phyloP scores from a whole-genome alignment of 2,329 filamentous ascomycete genomes.

The Clonostachys sp. region DNA sequence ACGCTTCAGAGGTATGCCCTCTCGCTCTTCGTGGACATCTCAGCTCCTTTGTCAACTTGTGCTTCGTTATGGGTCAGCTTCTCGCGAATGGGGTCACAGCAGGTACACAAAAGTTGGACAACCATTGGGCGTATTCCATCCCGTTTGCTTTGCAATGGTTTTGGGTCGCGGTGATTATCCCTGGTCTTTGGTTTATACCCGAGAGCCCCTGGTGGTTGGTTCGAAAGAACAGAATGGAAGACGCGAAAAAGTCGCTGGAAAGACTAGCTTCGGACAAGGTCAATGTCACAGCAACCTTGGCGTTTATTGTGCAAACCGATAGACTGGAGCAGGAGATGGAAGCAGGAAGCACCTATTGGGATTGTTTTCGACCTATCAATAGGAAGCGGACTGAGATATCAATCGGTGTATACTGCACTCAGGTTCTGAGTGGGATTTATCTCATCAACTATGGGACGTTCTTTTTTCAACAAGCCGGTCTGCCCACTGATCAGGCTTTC shows the following conservation, averaged over 20 bases:
- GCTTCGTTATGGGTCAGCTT: constrained; percentile 59
- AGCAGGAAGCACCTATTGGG: constrained; percentile 20
- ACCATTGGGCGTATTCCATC: constrained; percentile 3
- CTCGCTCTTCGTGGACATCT: constrained; percentile 51
- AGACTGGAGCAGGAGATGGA: constrained; percentile 35
- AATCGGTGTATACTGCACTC: constrained; percentile 24
- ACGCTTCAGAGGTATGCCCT: constrained; percentile 58
- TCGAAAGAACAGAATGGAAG: constrained; percentile 18
- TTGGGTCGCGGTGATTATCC: constrained; percentile 16
- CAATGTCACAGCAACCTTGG: constrained; percentile 32
- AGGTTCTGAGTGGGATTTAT: constrained; percentile 24
- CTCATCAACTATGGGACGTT: constrained; percentile 29
- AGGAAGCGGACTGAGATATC: constrained; percentile 33
- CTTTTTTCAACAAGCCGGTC: constrained; percentile 35
- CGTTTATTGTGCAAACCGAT: constrained; percentile 53
- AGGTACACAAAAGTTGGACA: constrained; percentile 21
- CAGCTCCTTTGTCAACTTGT: constrained; percentile 57
- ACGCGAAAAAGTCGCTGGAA: constrained; percentile 19
- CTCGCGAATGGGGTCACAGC: constrained; percentile 43
- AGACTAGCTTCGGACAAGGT: constrained; percentile 26
- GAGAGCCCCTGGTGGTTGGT: constrained; percentile 38
- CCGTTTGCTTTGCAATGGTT: neutral
- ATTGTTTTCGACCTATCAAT: constrained; percentile 39
- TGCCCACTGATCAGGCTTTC: constrained; percentile 25
- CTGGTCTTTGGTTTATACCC: constrained; percentile 32